Percentiles rank a stretch among this genome's conserved stretches.
These are phyloP conservation scores for Aspergillus nomiae DNA, from an alignment of 2,329 filamentous ascomycete species.

Conservation along the genomic window DNA sequence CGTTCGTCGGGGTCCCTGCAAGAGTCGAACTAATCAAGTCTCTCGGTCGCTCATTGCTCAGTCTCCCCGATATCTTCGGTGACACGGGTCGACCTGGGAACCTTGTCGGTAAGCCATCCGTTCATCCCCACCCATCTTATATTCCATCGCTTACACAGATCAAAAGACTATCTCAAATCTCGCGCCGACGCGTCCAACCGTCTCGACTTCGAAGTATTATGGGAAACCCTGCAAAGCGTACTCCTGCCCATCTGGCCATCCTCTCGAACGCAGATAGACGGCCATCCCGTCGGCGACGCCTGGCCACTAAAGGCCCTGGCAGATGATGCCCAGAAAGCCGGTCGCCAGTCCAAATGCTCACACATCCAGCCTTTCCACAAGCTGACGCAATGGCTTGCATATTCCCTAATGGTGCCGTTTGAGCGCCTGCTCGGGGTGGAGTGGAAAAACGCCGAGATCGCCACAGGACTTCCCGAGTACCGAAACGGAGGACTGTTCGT, in stretches of 20 bases:
- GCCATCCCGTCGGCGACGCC: constrained; percentile 52
- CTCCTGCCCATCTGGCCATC: constrained; percentile 55
- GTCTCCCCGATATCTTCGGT: constrained; percentile 45
- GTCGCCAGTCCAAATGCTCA: constrained; percentile 1
- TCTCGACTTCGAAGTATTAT: constrained; percentile 45
- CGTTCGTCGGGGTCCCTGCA: constrained; percentile 50
- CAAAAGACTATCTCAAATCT: constrained; percentile 44
- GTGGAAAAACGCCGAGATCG: constrained; percentile 56
- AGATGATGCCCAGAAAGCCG: constrained; percentile 15
- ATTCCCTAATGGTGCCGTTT: constrained; percentile 70
- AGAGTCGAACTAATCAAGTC: constrained; percentile 46
- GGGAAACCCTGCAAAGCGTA: constrained; percentile 47
- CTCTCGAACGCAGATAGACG: constrained; percentile 45
- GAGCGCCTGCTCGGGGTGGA: constrained; percentile 54
- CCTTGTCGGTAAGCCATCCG: constrained; percentile 47
- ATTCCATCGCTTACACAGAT: neutral
- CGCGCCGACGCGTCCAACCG: constrained; percentile 23
- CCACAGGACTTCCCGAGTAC: constrained; percentile 72
- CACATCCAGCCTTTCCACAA: constrained; percentile 60
- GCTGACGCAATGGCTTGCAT: constrained; percentile 72
- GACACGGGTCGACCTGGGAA: constrained; percentile 48
- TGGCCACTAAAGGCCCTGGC: constrained; percentile 46
- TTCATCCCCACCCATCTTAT: neutral
- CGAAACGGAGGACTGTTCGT: constrained; percentile 71
- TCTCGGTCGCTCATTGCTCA: constrained; percentile 47